Percentiles rank a stretch among this genome's conserved stretches.
These are phyloP conservation scores for Globisporangium acanthophoron DNA, from an alignment of 352 stramenopile genomes.

Conservation along the genomic window DNA sequence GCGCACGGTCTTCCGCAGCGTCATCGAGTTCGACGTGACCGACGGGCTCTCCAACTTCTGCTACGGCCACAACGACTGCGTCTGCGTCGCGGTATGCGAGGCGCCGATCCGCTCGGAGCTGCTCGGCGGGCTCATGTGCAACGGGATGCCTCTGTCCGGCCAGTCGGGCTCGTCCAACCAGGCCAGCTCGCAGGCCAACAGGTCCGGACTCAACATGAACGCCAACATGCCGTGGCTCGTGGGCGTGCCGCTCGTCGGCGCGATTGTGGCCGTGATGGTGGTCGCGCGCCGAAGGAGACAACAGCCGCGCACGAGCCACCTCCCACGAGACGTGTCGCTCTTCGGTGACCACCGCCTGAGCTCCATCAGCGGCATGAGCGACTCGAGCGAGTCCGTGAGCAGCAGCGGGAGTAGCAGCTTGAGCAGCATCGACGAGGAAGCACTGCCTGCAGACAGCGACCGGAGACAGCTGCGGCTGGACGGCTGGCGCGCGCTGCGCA, in stretches of 20 bases:
- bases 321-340: slow-evolving; percentile 16
- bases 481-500: slow-evolving; percentile 45
- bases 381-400: slow-evolving; percentile 9
- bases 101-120: slow-evolving; percentile 17
- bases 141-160: slow-evolving; percentile 4
- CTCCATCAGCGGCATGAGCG: slow-evolving; percentile 3
- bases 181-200: slow-evolving; percentile 12
- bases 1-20: slow-evolving; percentile 25
- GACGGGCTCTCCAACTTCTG: slow-evolving; percentile 29
- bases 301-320: slow-evolving; percentile 6
- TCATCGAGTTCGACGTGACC: slow-evolving; percentile 36
- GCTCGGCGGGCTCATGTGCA: slow-evolving; percentile 27
- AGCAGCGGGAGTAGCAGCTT: slow-evolving; percentile 9
- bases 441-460: background rate
- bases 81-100: slow-evolving; percentile 43
- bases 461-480: slow-evolving; percentile 25
- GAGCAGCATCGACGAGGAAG: slow-evolving; percentile 5
- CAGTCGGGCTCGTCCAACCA: slow-evolving; percentile 16
- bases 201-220: slow-evolving; percentile 13
- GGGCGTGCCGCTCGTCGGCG: slow-evolving; percentile 36
- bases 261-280: slow-evolving; percentile 26
- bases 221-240: slow-evolving; percentile 33
- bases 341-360: slow-evolving; percentile 9
- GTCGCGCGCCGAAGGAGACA: slow-evolving; percentile 31
- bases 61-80: slow-evolving; percentile 27